Base-by-base conservation (phyloP, 306 rosid genomes). In the Rosa lucieae region DNA sequence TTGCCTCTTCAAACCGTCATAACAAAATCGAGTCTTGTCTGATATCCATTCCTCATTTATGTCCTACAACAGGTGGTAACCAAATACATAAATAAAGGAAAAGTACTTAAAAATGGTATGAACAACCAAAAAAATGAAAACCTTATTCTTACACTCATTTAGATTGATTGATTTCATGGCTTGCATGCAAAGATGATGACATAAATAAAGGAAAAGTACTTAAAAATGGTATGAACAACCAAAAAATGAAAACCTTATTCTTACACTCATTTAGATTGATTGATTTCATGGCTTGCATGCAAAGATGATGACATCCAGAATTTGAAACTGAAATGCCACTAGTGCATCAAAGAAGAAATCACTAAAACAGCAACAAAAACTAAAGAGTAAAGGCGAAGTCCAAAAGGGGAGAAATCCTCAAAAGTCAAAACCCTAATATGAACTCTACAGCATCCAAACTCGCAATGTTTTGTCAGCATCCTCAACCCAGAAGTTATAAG, bases 1-100 rank as follows among this genome's bases (percentile, higher is more conserved):
- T 86, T 96, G 99, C 82, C 99, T 96, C 89, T 96, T 96, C 86
- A 96, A 91, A 79, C 99, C 99, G 79, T 96, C 99, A 87, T 93
- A 96, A 76, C 94, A 91, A 70, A 96, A 96, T 58, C 98, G 98
- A 81, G 98, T 96, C 85, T 96, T 96, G 85, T 96, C 99, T 51
- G 99, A 96, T 86, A 96, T 96, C 98, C 99, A 96, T 82, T 96
- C 99, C 85, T 96, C 99, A 86, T 96, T 96, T 82, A 96, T 91
- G 84, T 93, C 98, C 99, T 96, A 88, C 65, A 78, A 46, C 32
- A 63, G 77, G 80, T 46, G 65, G 67, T 47, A 81, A 80, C 63
- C 49, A 2, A 65, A 46, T 23, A 72, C 32, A n/a, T 23, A 74
- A 44, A 74, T 5, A 8, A 49, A 66, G 17, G 20, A 10, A 40